Percentiles rank a stretch among this genome's conserved stretches.
Conservation (phyloP, 2,329 filamentous ascomycete species). For the Eurotiales sp. region DNA sequence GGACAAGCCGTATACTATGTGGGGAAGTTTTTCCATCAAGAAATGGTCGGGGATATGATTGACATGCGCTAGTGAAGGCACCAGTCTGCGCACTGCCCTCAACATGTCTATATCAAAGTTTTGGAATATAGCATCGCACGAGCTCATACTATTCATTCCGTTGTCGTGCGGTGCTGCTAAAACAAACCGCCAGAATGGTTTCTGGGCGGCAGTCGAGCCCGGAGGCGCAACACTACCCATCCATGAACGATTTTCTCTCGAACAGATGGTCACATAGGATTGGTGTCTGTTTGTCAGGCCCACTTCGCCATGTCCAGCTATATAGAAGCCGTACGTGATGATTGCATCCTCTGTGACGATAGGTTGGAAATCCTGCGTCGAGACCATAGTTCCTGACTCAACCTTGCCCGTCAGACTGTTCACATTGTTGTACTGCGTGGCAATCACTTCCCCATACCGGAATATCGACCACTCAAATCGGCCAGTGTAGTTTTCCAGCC, state of each 20-base stretch:
- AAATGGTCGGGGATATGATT: slow-evolving; percentile 20
- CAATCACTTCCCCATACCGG: not conserved
- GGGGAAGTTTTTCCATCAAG: slow-evolving; percentile 28
- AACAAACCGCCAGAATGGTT: slow-evolving; percentile 43
- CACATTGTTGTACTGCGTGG: not conserved
- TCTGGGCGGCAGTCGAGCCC: slow-evolving; percentile 35
- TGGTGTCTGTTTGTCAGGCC: slow-evolving; percentile 44
- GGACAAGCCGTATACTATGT: slow-evolving; percentile 48
- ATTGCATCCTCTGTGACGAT: slow-evolving; percentile 19
- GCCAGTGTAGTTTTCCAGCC: not conserved
- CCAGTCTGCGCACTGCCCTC: not conserved
- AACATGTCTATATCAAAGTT: slow-evolving; percentile 16
- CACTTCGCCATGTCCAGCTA: slow-evolving; percentile 43
- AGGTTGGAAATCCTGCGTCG: not conserved
- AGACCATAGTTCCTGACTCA: not conserved
- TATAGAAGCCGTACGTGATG: slow-evolving; percentile 49
- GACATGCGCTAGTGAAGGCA: not conserved
- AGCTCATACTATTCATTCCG: slow-evolving; percentile 52
- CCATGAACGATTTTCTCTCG: slow-evolving; percentile 34
- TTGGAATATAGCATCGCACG: slow-evolving; percentile 36
- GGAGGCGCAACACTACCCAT: slow-evolving; percentile 42
- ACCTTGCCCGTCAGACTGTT: not conserved
- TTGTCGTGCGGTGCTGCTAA: slow-evolving; percentile 48
- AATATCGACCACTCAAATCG: not conserved
- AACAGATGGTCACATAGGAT: slow-evolving; percentile 45